Percentiles rank a stretch among this genome's conserved stretches.
Evolutionary conservation across 1,284 basidiomycete species (phyloP).

Genomic region (Puccinia brachypodii): DNA sequence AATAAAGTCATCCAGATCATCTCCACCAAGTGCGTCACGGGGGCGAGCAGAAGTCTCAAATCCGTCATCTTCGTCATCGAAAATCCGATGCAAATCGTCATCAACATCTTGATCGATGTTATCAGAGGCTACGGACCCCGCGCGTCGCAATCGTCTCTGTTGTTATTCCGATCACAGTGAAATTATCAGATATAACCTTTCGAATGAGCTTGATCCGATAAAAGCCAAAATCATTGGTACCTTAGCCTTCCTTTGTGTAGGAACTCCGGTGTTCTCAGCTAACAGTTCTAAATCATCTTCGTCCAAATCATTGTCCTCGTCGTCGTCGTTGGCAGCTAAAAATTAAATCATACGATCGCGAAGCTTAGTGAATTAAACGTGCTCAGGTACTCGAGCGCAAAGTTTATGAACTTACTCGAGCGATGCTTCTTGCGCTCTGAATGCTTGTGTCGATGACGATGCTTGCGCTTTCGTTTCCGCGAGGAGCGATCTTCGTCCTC

Average conservation of each 20-base stretch:
- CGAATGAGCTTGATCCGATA: neutral
- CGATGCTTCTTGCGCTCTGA: conserved; percentile 46
- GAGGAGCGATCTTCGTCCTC: conserved; percentile 22
- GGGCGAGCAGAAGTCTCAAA: conserved; percentile 22
- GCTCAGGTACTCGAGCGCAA: neutral
- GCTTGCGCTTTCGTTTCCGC: conserved; percentile 42
- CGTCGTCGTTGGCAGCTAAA: conserved; percentile 52
- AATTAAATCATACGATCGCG: neutral
- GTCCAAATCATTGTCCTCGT: conserved; percentile 72
- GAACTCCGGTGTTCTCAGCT: conserved; percentile 86
- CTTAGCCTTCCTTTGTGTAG: conserved; percentile 53
- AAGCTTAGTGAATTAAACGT: neutral
- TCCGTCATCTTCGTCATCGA: conserved; percentile 43
- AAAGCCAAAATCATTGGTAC: neutral
- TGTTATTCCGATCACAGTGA: conserved; percentile 61
- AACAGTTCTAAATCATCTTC: conserved; percentile 94
- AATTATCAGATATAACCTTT: neutral
- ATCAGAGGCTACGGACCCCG: conserved; percentile 71
- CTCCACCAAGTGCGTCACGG: conserved; percentile 26
- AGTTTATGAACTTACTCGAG: conserved; percentile 19
- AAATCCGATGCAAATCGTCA: conserved; percentile 50
- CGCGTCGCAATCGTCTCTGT: conserved; percentile 52
- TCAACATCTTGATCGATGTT: conserved; percentile 61
- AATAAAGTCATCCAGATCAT: conserved; percentile 48
- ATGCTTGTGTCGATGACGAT: conserved; percentile 38